Conservation (phyloP, 2,329 filamentous ascomycete genomes). For the Fusarium sororula region DNA sequence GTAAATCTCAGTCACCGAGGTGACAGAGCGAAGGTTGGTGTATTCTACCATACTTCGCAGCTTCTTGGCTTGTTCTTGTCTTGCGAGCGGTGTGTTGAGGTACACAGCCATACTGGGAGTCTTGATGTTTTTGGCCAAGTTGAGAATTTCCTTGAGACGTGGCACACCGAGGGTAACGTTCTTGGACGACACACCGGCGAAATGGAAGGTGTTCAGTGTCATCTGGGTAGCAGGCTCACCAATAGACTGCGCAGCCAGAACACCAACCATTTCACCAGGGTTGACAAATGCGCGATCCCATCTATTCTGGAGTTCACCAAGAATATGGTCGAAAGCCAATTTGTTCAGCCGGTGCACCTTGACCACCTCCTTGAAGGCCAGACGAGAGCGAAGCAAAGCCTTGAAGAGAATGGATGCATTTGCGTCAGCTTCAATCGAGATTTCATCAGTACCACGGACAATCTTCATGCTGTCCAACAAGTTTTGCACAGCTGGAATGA, state of each 20-base stretch:
- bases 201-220: constrained; percentile 99
- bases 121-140: constrained; percentile 97
- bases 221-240: constrained; percentile 99
- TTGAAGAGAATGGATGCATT: constrained; percentile 94
- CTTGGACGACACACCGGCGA: constrained; percentile 99
- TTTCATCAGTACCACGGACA: constrained; percentile 82
- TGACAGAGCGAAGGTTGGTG: constrained; percentile 91
- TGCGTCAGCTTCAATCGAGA: constrained; percentile 86
- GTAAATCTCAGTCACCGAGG: constrained; percentile 93
- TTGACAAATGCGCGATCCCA: constrained; percentile 88
- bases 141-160: constrained; percentile 98
- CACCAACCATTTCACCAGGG: constrained; percentile 98
- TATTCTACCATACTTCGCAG: constrained; percentile 93
- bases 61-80: constrained; percentile 83
- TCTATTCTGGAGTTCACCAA: constrained; percentile 89
- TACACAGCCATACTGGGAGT: constrained; percentile 97
- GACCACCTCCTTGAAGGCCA: constrained; percentile 93
- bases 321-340: constrained; percentile 88
- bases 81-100: constrained; percentile 70
- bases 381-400: constrained; percentile 84
- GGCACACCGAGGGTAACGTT: constrained; percentile 99
- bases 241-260: constrained; percentile 96
- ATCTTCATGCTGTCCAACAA: constrained; percentile 82
- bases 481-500: constrained; percentile 80
- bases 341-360: constrained; percentile 87